A percentile compares a stretch with the other conserved stretches of the same genome.
These are phyloP conservation scores for Collybia mongolica DNA, from an alignment of 768 basidiomycete genomes.

Conservation along the genomic window DNA sequence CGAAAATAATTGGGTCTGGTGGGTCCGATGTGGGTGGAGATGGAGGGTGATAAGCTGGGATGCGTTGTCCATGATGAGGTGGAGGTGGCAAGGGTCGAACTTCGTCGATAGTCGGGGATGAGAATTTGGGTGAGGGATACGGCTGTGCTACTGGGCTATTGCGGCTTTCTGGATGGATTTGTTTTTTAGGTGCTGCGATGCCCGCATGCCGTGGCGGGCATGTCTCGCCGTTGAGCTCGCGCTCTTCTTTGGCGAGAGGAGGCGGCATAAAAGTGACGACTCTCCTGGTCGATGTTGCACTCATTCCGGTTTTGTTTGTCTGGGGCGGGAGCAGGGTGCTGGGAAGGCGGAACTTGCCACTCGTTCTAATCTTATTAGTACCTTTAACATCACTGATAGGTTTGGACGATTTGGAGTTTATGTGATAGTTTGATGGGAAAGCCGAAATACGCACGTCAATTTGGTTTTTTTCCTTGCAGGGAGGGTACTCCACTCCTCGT, in stretches of 20 bases:
- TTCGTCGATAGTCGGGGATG: background rate
- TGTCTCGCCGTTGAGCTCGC: background rate
- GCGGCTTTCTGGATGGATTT: background rate
- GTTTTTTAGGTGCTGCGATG: background rate
- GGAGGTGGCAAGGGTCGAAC: background rate
- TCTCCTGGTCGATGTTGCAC: constrained; percentile 18
- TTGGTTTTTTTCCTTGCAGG: constrained; percentile 30
- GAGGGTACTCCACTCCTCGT: constrained; percentile 37
- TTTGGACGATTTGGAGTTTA: too few relatives aligned
- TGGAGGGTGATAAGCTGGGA: constrained; percentile 8
- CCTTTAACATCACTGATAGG: background rate
- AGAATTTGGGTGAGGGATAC: constrained; percentile 16
- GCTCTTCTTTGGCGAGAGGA: constrained; percentile 7
- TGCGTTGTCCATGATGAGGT: background rate
- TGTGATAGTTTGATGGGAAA: too few relatives aligned
- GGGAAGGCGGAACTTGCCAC: constrained; percentile 13
- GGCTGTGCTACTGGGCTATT: background rate
- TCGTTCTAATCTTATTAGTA: constrained; percentile 1
- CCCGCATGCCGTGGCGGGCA: background rate
- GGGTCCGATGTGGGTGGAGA: constrained; percentile 4
- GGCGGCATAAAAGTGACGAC: constrained; percentile 25
- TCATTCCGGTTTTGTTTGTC: constrained; percentile 16
- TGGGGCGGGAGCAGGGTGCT: background rate
- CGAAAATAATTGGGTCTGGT: background rate
- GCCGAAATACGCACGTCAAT: constrained; percentile 10